phyloP scores from a whole-genome alignment of 2,329 filamentous ascomycete genomes.

The Epichloe aotearoae region DNA sequence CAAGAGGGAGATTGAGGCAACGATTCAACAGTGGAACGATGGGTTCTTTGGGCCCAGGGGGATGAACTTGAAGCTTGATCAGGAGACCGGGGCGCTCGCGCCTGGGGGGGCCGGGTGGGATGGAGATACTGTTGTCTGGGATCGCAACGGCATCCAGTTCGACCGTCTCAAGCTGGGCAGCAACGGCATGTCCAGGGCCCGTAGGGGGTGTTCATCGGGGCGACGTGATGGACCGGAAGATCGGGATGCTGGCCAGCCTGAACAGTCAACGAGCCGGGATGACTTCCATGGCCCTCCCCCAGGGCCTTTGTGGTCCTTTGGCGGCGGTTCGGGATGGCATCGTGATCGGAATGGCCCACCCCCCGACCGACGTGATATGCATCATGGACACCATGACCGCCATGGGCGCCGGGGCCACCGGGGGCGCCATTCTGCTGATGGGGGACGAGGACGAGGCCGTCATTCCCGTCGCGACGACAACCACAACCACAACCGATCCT shows the following conservation, averaged over 20 bases:
- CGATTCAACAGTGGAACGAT: slow-evolving; percentile 41
- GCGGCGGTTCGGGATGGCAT: background rate
- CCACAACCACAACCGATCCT: slow-evolving; percentile 17
- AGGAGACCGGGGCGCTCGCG: slow-evolving; percentile 10
- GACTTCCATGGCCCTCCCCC: background rate
- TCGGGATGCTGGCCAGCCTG: background rate
- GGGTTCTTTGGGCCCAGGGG: slow-evolving; percentile 39
- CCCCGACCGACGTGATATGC: background rate
- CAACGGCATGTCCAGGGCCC: slow-evolving; percentile 21
- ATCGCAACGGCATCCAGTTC: slow-evolving; percentile 32
- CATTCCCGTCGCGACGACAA: slow-evolving; percentile 1
- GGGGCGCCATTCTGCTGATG: slow-evolving; percentile 3
- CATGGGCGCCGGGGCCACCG: background rate
- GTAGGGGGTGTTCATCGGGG: background rate
- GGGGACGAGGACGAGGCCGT: no score
- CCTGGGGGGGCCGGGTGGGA: slow-evolving; percentile 8
- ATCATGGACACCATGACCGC: slow-evolving; percentile 8
- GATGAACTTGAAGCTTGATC: slow-evolving; percentile 26
- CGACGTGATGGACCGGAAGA: background rate
- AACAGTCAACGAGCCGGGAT: background rate
- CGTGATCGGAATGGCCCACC: slow-evolving; percentile 6
- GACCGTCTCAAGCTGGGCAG: slow-evolving; percentile 29
- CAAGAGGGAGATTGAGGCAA: slow-evolving; percentile 22
- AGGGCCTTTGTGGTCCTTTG: background rate
- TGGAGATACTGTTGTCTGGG: slow-evolving; percentile 29